Evolutionary conservation across 495 filamentous ascomycete species (phyloP), one percentile per base, ranked within the genome.

Genomic region (Daldinia concentrica): DNA sequence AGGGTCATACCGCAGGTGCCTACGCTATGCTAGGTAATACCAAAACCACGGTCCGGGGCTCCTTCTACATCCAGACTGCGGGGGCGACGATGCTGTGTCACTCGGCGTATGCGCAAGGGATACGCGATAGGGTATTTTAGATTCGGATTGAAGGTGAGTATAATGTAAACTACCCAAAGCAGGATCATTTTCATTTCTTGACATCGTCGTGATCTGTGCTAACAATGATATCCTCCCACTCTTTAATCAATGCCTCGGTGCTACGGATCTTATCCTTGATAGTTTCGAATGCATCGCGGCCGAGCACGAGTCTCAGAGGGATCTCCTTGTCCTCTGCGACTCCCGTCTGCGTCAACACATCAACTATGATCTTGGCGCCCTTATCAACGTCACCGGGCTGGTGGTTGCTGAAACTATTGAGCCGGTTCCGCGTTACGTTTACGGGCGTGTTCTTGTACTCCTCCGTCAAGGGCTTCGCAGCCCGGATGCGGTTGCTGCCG

Each of bases 341-440:
- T 0, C 84, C 82, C n/a, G 73, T 72, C 30, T 73, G 71, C 2
- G 79, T 81, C 55, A 86, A 51, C 45, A 82, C 81, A 41, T 86
- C 84, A 11, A 86, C 80, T 36, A 86, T 82, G 32, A 80, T 75
- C 50, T 62, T 68, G 0, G 80, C 83, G 34, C 78, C 81, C 76
- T 84, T 86, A 0, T 58, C 70, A 17, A 83, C 81, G 64, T 86
- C 81, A 12, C 84, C 83, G 0, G 71, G 76, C 74, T 86, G 82
- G 6, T 76, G 71, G 39, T 78, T 73, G 62, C 79, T 63, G 39
- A 76, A 67, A 4, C 27, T 39, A 14, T 72, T 26, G 62, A 82
- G 43, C 1, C 51, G 58, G n/a, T 61, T 62, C 45, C 76, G 72
- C 36, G 60, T 22, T 64, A 54, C 52, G 2, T 62, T 71, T 15